Conservation (phyloP, 1,139 yeast genomes). For the Nakaseomyces kungkrabaensis region DNA sequence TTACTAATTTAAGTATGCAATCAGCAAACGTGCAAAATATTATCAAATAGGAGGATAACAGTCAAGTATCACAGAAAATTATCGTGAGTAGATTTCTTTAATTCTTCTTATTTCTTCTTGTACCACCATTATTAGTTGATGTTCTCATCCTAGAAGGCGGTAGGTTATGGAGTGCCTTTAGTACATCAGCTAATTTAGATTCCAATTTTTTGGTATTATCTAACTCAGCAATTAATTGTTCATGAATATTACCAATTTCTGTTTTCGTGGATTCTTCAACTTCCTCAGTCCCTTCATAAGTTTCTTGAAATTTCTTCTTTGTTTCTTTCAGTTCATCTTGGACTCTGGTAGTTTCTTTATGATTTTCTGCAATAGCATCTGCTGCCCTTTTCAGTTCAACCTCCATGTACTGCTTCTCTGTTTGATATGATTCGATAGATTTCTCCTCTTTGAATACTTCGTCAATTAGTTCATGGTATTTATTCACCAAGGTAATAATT, state of each 20-base stretch:
- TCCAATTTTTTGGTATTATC: conserved; percentile 10
- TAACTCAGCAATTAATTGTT: conserved; percentile 25
- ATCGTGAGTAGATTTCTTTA: background rate
- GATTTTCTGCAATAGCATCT: conserved; percentile 45
- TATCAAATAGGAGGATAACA: too few species aligned
- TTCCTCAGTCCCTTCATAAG: background rate
- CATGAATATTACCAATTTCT: conserved; percentile 24
- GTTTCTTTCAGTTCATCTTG: conserved; percentile 20
- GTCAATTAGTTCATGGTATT: conserved; percentile 35
- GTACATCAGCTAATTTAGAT: conserved; percentile 11
- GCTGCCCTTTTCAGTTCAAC: conserved; percentile 55
- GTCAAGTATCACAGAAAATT: too few species aligned
- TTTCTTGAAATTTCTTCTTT: background rate
- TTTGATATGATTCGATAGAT: conserved; percentile 33
- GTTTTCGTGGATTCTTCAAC: background rate
- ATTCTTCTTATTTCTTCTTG: conserved; percentile 5
- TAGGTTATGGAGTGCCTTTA: conserved; percentile 14
- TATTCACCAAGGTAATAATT: conserved; percentile 22
- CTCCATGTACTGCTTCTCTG: conserved; percentile 57
- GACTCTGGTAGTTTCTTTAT: conserved; percentile 18
- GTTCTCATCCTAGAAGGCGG: conserved; percentile 21
- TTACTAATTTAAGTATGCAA: background rate
- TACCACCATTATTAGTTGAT: conserved; percentile 7
- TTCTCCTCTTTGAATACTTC: conserved; percentile 34
- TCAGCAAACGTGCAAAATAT: too few species aligned